A percentile compares a stretch with the other conserved stretches of the same genome.
Evolutionary conservation across 2,329 filamentous ascomycete species (phyloP).

Genomic region (Chrysoporthe deuterocubensis): DNA sequence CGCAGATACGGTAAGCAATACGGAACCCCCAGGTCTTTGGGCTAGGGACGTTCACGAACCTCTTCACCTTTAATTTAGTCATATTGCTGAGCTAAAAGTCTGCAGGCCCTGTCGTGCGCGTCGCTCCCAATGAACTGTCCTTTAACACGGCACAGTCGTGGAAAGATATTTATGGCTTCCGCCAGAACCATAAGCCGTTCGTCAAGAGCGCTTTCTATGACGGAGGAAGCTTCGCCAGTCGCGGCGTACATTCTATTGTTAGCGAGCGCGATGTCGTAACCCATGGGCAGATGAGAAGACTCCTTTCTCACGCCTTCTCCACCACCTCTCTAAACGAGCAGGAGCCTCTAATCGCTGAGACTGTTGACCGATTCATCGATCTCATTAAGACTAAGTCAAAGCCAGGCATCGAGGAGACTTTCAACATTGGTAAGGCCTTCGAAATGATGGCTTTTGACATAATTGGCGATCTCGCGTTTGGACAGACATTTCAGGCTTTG

Average conservation of each 20-base stretch:
- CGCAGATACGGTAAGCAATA: conserved; percentile 12
- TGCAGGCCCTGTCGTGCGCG: conserved; percentile 12
- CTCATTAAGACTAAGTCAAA: background rate
- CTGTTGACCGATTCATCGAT: conserved; percentile 10
- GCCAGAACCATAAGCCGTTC: conserved; percentile 19
- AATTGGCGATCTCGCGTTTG: conserved; percentile 48
- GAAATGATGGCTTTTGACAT: conserved; percentile 43
- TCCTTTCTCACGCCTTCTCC: conserved; percentile 32
- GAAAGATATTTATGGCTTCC: conserved; percentile 30
- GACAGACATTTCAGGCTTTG: conserved; percentile 42
- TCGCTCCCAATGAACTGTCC: conserved; percentile 18
- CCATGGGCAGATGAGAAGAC: conserved; percentile 35
- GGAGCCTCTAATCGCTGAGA: conserved; percentile 1
- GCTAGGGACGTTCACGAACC: background rate
- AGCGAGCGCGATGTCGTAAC: conserved; percentile 34
- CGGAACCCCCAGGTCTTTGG: no score
- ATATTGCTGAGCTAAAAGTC: background rate
- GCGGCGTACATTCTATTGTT: conserved; percentile 32
- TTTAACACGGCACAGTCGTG: conserved; percentile 18
- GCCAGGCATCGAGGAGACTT: conserved; percentile 28
- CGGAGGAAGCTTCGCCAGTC: conserved; percentile 31
- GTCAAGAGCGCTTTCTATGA: conserved; percentile 36
- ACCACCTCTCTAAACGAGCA: conserved; percentile 6
- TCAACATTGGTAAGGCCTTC: conserved; percentile 40
- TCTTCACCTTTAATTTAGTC: background rate